Base-by-base conservation (phyloP, 2,329 filamentous ascomycete species). In the Cyclaneusma minus region DNA sequence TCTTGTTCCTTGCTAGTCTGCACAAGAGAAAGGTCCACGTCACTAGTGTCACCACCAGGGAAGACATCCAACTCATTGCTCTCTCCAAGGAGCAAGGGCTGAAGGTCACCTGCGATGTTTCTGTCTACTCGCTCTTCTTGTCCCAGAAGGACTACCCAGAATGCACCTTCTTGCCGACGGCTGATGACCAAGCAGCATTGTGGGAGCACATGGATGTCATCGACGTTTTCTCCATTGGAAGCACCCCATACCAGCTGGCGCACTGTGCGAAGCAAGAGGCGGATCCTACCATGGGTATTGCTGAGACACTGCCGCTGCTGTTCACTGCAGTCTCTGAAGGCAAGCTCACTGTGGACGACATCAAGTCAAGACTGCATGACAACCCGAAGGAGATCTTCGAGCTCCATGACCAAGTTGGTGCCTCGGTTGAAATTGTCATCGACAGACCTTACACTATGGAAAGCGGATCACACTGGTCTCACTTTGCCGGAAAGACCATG, bases 311-410 rank as follows among this genome's bases (percentile, higher is more conserved):
- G 29, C 79, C 80, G 21, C 59, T 85, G 16, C 63, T 85, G 29
- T 62, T 85, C 41, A 82, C 76, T 10, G 80, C 79, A 27, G 77
- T 84, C 26, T 60, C 71, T 4, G 76, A 84, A 45, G 77, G 77
- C 34, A 73, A 63, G 42, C 51, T 85, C 40, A 80, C 73, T 3
- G 52, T 84, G 18, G 76, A 84, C 16, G 78, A 85, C 44, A 64
- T 85, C 47, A 75, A 68, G 45, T 47, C 54, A 29, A 69, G 75
- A 21, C 62, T 85, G 24, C 77, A 84, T 47, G 73, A 81, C 44
- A 84, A 83, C 47, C 79, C 79, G 3, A 79, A 77, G 56, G 66
- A 68, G 45, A 84, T 85, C 41, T 85, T 85, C 39, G 78, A 85
- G 55, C 64, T 85, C 26, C 79, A 85, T 37, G 79, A 85, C 39